Percentiles rank a stretch among this genome's conserved stretches.
Conservation (phyloP, 2,329 filamentous ascomycete species). For the Diaporthe citriasiana region DNA sequence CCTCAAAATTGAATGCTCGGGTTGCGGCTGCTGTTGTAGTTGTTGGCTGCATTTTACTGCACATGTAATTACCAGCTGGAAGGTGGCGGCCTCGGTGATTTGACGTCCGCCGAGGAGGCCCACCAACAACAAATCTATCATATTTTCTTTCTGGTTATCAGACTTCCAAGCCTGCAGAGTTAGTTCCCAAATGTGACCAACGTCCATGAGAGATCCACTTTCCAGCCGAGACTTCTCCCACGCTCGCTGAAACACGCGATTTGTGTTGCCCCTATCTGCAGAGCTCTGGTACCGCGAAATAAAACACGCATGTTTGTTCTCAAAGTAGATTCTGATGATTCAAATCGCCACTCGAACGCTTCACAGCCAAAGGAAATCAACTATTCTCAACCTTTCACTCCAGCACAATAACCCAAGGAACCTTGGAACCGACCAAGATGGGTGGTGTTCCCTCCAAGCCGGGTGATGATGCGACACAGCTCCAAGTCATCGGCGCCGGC, state of each 20-base stretch:
- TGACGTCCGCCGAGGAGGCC: not conserved
- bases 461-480: not conserved
- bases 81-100: not conserved
- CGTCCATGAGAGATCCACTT: not conserved
- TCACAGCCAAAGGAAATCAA: not conserved
- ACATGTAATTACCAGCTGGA: not conserved
- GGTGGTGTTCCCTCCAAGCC: slow-evolving; percentile 28
- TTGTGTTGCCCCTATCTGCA: not conserved
- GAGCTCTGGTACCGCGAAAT: not conserved
- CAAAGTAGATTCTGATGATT: not conserved
- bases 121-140: slow-evolving; percentile 24
- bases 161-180: slow-evolving; percentile 10
- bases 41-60: not conserved
- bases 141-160: slow-evolving; percentile 13
- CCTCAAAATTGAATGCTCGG: no score
- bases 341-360: not conserved
- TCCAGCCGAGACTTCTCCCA: not conserved
- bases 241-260: not conserved
- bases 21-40: not conserved
- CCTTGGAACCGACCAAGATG: not conserved
- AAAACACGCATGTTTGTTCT: not conserved
- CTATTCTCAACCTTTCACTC: no score
- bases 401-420: not conserved
- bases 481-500: slow-evolving; percentile 33
- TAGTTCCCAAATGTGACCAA: not conserved